Evolutionary conservation across 768 basidiomycete species (phyloP), one percentile per base, ranked within the genome.

Genomic region (Mycena galopus): DNA sequence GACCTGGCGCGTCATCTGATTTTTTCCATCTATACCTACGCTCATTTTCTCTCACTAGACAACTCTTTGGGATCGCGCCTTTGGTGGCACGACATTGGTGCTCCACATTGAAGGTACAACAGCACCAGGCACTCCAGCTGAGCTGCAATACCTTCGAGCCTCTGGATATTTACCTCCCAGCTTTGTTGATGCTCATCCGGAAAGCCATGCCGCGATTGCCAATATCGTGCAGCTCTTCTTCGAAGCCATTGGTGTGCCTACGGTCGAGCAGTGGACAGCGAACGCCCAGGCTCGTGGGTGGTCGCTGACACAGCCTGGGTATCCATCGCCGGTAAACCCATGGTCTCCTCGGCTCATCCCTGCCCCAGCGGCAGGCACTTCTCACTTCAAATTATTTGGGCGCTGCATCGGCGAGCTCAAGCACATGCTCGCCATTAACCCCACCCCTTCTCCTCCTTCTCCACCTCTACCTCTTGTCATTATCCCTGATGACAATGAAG

Each of bases 11-110:
- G 69, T 21, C 1, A 14, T 44, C 42, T 44, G 25, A 7, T 51
- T 19, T 51, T 11, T 51, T 25, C 4, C 11, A 10, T 51, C 23
- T 1, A 10, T 25, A 47, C n/a, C n/a, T 8, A 10, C 6, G 5
- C 21, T 33, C 29, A 42, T 39, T 14, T 27, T 23, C 23, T 21
- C 32, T 65, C 19, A 12, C 32, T 27, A 25, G 69, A 39, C 69
- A 1, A 70, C 69, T 23, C 21, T 64, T 2, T 61, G 62, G 53
- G 59, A 69, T 62, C 68, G 60, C 32, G 8, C 61, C 3, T 35
- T 51, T 23, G 63, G 63, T 3, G 27, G 47, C 1, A 64, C 50
- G 3, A 64, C 50, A 1, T 53, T 64, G 63, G 17, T 64, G 12
- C 1, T 64, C 9, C 63, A 64, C 32, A 16, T 51, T 10, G 50